A percentile compares a stretch with the other conserved stretches of the same genome.
Evolutionary conservation across 164 flowering plant species (phyloP).

Genomic region (Vitis amurensis): DNA sequence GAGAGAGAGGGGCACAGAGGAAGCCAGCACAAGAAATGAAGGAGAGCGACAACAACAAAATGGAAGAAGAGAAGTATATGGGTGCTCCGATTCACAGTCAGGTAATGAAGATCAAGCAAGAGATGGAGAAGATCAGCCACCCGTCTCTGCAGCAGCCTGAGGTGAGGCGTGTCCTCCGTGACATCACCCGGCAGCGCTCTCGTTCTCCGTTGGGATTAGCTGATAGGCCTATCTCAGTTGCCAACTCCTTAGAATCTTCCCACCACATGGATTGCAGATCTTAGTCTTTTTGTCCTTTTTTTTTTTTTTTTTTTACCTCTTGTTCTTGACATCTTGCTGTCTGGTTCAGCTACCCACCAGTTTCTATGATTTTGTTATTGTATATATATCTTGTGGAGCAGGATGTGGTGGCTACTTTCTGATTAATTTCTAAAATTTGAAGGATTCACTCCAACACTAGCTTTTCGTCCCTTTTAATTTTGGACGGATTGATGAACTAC

Average conservation of each 20-base stretch:
- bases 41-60: conserved; percentile 22
- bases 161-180: conserved; percentile 36
- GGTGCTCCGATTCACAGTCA: conserved; percentile 64
- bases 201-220: conserved; percentile 61
- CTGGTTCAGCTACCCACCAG: too few species aligned
- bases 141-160: conserved; percentile 39
- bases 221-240: conserved; percentile 51
- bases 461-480: neutral
- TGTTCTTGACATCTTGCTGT: neutral
- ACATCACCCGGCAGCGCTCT: conserved; percentile 36
- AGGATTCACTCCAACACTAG: neutral
- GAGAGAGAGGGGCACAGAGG: too few species aligned
- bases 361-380: neutral
- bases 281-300: neutral
- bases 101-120: conserved; percentile 64
- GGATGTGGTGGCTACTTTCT: neutral
- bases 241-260: conserved; percentile 23
- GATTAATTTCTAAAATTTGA: neutral
- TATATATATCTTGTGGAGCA: neutral
- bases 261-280: too few species aligned
- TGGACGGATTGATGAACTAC: neutral
- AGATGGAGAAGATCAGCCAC: conserved; percentile 52
- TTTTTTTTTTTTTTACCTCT: neutral
- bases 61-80: conserved; percentile 7
- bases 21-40: neutral